Conservation (phyloP, 176 grass and related monocot species). For the Carex parvula region DNA sequence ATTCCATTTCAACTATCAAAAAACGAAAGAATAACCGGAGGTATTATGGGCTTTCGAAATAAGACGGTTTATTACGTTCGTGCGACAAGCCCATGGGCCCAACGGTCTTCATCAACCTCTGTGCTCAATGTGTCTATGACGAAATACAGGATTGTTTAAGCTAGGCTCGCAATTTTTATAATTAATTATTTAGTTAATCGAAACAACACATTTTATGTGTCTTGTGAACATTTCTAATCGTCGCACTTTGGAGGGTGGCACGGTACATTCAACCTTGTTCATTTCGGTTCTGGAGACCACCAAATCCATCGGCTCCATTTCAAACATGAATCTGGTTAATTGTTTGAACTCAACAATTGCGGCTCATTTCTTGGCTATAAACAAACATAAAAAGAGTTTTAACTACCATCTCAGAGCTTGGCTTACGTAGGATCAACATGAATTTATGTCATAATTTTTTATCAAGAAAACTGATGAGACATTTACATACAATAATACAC, state of each 20-base stretch:
- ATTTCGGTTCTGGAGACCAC: neutral
- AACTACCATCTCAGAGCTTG: neutral
- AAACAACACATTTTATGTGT: no score
- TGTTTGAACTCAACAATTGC: neutral
- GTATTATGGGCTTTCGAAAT: neutral
- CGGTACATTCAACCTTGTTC: neutral
- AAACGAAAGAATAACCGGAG: neutral
- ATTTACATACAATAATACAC: conserved; percentile 9
- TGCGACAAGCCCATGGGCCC: neutral
- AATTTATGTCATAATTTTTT: conserved; percentile 5
- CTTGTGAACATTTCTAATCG: no score
- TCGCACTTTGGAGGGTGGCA: no score
- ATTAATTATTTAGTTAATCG: no score
- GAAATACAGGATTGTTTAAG: no score
- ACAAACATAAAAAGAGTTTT: neutral
- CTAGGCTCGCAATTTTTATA: no score
- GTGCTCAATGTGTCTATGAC: no score
- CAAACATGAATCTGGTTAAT: neutral
- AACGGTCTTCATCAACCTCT: no score
- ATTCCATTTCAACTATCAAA: neutral
- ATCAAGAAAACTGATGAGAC: conserved; percentile 8
- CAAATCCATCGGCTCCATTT: neutral
- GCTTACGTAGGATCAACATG: neutral
- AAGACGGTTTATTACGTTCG: neutral
- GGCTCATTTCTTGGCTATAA: neutral